phyloP scores from a whole-genome alignment of 345 rosid genomes.

The Excoecaria agallocha region DNA sequence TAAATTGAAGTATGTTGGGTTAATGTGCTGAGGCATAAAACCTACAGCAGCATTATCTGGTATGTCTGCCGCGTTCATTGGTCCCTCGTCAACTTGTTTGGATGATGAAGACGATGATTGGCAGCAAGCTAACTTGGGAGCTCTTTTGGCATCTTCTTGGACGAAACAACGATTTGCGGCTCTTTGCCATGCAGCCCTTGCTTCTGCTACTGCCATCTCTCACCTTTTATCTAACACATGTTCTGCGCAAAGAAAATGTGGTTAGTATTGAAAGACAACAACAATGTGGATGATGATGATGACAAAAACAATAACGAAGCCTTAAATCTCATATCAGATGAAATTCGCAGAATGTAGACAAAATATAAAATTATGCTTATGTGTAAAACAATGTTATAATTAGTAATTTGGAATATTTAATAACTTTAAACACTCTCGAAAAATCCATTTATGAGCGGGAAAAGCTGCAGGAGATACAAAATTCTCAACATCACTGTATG shows the following conservation, averaged over 20 bases:
- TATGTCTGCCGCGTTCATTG: slow-evolving; percentile 40
- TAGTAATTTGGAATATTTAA: not conserved
- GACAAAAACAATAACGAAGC: too few species aligned
- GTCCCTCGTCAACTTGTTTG: slow-evolving; percentile 49
- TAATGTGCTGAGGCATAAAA: slow-evolving; percentile 55
- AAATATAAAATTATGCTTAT: not conserved
- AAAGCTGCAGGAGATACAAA: not conserved
- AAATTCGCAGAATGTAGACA: not conserved
- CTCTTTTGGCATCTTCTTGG: slow-evolving; percentile 97
- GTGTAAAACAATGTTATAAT: not conserved
- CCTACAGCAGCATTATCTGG: slow-evolving; percentile 44
- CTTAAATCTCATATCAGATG: too few species aligned
- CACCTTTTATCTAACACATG: slow-evolving; percentile 38
- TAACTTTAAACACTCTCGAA: not conserved
- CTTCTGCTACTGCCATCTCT: slow-evolving; percentile 87
- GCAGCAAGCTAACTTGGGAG: slow-evolving; percentile 85
- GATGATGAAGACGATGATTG: slow-evolving; percentile 71
- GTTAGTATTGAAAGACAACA: not conserved
- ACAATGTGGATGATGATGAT: not conserved
- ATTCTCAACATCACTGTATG: not conserved
- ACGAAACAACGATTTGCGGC: slow-evolving; percentile 88
- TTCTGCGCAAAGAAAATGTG: slow-evolving; percentile 2
- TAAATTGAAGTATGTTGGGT: slow-evolving; percentile 43
- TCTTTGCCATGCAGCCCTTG: slow-evolving; percentile 91
- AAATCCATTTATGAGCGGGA: not conserved